phyloP scores from a whole-genome alignment of 495 filamentous ascomycete genomes.

The Trichocladium antarcticum region DNA sequence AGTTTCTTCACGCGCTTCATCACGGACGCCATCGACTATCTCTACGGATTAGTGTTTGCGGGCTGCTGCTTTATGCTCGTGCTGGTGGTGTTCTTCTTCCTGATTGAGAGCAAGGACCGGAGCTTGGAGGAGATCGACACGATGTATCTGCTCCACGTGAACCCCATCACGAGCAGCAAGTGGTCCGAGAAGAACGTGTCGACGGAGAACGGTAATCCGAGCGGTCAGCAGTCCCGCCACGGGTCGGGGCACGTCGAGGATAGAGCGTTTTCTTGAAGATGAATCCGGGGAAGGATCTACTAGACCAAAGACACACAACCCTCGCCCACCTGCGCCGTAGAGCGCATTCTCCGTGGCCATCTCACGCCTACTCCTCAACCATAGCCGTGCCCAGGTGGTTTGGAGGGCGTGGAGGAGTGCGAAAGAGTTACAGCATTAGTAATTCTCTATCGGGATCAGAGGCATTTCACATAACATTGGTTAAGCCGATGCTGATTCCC shows the following conservation, averaged over 20 bases:
- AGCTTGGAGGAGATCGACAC: conserved; percentile 57
- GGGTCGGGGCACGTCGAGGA: conserved; percentile 2
- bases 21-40: conserved; percentile 59
- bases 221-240: conserved; percentile 2
- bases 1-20: conserved; percentile 46
- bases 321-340: no score
- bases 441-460: no score
- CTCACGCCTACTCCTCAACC: no score
- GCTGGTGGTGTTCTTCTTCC: conserved; percentile 69
- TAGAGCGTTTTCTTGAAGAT: background rate
- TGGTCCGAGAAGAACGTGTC: conserved; percentile 10
- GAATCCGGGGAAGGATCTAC: no score
- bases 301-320: no score
- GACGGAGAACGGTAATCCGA: background rate
- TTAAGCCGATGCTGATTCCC: no score
- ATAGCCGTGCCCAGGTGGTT: no score
- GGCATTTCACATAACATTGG: no score
- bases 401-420: no score
- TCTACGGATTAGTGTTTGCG: conserved; percentile 77
- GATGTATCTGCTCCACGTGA: conserved; percentile 67
- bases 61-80: conserved; percentile 57
- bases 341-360: no score
- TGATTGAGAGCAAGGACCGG: conserved; percentile 47
- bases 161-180: conserved; percentile 40
- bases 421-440: no score